Evolutionary conservation across 768 basidiomycete genomes (phyloP).

Genomic region (Thelephora aurantiotincta): DNA sequence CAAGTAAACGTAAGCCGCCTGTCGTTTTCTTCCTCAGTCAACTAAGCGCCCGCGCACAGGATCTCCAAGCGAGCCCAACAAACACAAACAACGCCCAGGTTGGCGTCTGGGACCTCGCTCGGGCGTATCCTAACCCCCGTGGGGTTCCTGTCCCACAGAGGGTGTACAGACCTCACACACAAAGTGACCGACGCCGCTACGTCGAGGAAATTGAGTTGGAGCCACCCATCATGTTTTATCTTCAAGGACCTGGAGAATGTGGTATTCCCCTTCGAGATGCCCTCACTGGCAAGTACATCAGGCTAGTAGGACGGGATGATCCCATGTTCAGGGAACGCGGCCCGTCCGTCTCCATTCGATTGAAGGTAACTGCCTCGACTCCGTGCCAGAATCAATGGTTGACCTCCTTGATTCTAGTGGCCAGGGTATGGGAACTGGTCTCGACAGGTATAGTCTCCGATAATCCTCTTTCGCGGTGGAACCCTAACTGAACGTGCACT

Average conservation of each 20-base stretch:
- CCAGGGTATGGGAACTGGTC: constrained; percentile 70
- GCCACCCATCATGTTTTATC: constrained; percentile 48
- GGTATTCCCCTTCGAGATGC: constrained; percentile 56
- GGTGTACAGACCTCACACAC: constrained; percentile 66
- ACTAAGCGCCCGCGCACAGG: background rate
- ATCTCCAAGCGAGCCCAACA: background rate
- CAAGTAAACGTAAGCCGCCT: background rate
- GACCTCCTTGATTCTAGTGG: constrained; percentile 33
- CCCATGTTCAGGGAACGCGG: constrained; percentile 59
- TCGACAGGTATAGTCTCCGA: constrained; percentile 20
- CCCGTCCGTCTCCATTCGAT: constrained; percentile 66
- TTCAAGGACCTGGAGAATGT: constrained; percentile 34
- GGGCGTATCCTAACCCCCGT: constrained; percentile 3
- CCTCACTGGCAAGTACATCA: constrained; percentile 40
- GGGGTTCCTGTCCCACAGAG: constrained; percentile 36
- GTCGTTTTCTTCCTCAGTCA: background rate
- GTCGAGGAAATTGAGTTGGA: constrained; percentile 57
- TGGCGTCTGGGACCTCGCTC: constrained; percentile 9
- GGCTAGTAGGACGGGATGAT: constrained; percentile 43
- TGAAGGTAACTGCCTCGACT: constrained; percentile 36
- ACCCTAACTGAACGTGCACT: too few species aligned
- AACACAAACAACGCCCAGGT: background rate
- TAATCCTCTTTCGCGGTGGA: too few species aligned
- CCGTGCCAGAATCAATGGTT: constrained; percentile 4
- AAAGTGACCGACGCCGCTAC: constrained; percentile 63